A percentile compares a stretch with the other conserved stretches of the same genome.
Evolutionary conservation across 192 early-diverging fungal species (phyloP).

Genomic region (Mortierella alpina): DNA sequence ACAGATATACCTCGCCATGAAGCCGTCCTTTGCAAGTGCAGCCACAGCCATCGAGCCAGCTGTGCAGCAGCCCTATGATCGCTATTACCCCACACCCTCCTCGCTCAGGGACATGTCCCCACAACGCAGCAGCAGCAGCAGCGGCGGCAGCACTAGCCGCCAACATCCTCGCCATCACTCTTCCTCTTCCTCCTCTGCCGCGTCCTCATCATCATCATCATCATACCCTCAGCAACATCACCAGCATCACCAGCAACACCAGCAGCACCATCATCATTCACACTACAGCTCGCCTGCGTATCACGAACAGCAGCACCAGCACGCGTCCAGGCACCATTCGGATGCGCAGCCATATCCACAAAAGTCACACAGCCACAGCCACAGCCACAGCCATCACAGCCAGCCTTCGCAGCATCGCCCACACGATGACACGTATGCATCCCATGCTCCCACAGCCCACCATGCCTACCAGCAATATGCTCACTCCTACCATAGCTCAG

Average conservation of each 20-base stretch:
- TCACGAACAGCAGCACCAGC: neutral
- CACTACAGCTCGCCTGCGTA: neutral
- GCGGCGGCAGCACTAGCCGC: too few relatives aligned
- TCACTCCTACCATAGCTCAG: neutral
- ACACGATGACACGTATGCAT: neutral
- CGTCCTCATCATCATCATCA: constrained; percentile 5
- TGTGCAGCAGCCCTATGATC: constrained; percentile 10
- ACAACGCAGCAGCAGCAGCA: neutral
- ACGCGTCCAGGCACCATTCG: too few relatives aligned
- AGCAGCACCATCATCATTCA: constrained; percentile 4
- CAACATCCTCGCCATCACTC: constrained; percentile 13
- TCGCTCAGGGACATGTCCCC: neutral
- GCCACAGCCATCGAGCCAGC: constrained; percentile 3
- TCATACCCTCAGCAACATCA: constrained; percentile 1
- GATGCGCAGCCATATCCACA: neutral
- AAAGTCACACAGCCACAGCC: neutral
- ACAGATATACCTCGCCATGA: neutral
- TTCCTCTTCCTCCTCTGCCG: constrained; percentile 12
- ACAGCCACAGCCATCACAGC: neutral
- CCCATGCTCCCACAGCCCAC: neutral
- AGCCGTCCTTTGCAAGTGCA: constrained; percentile 14
- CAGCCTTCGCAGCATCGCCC: neutral
- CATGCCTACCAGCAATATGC: constrained; percentile 16
- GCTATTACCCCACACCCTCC: neutral
- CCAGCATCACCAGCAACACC: constrained; percentile 7